These are phyloP conservation scores for Thraustochytrium aureum DNA, from an alignment of 352 stramenopile genomes.

Conservation along the genomic window DNA sequence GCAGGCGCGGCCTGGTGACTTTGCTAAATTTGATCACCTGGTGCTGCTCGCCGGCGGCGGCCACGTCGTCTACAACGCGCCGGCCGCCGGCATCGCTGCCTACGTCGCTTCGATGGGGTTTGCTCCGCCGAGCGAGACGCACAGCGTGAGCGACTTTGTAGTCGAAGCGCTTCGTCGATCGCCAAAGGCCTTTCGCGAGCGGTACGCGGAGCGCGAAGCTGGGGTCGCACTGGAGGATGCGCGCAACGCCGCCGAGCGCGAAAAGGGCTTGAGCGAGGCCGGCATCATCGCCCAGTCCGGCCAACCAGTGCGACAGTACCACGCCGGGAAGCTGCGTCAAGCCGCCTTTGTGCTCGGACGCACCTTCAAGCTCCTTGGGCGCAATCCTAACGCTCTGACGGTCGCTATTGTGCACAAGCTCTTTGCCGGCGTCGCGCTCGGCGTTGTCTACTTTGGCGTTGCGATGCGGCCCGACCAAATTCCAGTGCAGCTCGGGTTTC, in stretches of 20 bases:
- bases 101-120: constrained; percentile 40
- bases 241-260: neutral
- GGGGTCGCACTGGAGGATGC: neutral
- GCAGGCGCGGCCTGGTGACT: constrained; percentile 73
- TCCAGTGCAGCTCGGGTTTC: neutral
- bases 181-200: neutral
- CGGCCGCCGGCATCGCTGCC: neutral
- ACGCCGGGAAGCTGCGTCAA: neutral
- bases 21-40: constrained; percentile 71
- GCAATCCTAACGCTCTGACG: neutral
- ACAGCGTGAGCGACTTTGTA: constrained; percentile 27
- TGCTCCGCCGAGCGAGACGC: neutral
- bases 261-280: neutral
- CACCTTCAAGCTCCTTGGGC: neutral
- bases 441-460: constrained; percentile 1
- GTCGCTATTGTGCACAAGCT: neutral
- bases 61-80: constrained; percentile 32
- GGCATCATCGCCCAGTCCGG: neutral
- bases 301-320: no score
- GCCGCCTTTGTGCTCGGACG: neutral
- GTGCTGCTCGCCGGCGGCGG: constrained; percentile 63
- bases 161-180: constrained; percentile 4
- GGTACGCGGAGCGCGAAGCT: neutral
- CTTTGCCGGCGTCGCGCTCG: neutral
- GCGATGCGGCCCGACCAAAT: neutral